Conservation (phyloP, 2,329 filamentous ascomycete species). For the Venturia effusa region DNA sequence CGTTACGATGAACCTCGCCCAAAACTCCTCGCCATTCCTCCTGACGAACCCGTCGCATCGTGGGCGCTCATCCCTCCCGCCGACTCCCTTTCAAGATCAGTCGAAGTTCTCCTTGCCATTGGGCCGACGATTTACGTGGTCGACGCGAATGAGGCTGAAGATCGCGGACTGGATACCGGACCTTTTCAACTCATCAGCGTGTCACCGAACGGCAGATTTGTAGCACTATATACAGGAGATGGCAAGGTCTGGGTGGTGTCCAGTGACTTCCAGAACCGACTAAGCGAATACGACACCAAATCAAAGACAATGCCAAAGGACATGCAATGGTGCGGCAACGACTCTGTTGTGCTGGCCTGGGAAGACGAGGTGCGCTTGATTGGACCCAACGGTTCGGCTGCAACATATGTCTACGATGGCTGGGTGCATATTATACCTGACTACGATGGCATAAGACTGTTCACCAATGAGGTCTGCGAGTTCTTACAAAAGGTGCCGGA, state of each 20-base stretch:
- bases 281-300: conserved; percentile 84
- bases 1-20: conserved; percentile 86
- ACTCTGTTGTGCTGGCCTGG: conserved; percentile 89
- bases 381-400: conserved; percentile 67
- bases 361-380: conserved; percentile 95
- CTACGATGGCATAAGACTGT: conserved; percentile 75
- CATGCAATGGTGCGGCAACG: conserved; percentile 92
- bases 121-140: conserved; percentile 74
- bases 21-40: conserved; percentile 64
- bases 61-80: conserved; percentile 85
- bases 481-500: conserved; percentile 90
- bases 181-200: conserved; percentile 86
- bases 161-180: conserved; percentile 80
- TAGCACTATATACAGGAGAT: conserved; percentile 75
- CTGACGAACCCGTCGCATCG: conserved; percentile 68
- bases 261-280: conserved; percentile 84
- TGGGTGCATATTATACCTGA: conserved; percentile 83
- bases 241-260: conserved; percentile 88
- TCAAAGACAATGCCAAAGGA: conserved; percentile 78
- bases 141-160: conserved; percentile 82
- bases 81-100: conserved; percentile 80
- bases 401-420: conserved; percentile 78
- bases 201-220: conserved; percentile 81
- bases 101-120: conserved; percentile 84
- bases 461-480: conserved; percentile 92